Evolutionary conservation across 345 rosid species (phyloP).

Genomic region (Sisymbrium irio): DNA sequence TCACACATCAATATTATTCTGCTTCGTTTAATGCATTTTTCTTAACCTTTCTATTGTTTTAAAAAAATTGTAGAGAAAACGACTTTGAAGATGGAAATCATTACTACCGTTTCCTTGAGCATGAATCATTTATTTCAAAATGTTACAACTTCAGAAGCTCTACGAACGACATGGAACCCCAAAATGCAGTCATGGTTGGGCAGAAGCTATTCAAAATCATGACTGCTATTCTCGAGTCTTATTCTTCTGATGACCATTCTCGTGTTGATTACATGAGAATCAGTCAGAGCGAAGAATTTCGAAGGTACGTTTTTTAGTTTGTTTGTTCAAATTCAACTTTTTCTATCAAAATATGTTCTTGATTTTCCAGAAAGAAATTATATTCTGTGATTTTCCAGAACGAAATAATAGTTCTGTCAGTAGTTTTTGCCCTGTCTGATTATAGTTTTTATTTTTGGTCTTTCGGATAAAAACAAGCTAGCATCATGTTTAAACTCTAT

Average conservation of each 20-base stretch:
- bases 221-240: conserved; percentile 77
- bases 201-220: conserved; percentile 58
- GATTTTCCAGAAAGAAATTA: background rate
- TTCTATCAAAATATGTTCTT: background rate
- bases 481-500: background rate
- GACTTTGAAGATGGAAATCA: conserved; percentile 84
- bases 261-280: conserved; percentile 63
- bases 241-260: conserved; percentile 61
- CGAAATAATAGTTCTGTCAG: background rate
- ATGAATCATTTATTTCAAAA: conserved; percentile 61
- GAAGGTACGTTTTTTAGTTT: conserved; percentile 49
- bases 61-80: conserved; percentile 47
- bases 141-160: conserved; percentile 64
- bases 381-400: background rate
- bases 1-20: background rate
- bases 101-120: conserved; percentile 83
- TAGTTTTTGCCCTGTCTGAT: background rate
- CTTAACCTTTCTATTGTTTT: background rate
- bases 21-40: background rate
- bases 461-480: background rate
- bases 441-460: background rate
- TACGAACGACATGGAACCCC: conserved; percentile 61
- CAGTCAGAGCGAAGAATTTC: conserved; percentile 71
- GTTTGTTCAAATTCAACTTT: background rate
- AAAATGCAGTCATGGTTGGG: conserved; percentile 47